Base-by-base conservation (phyloP, 2,329 filamentous ascomycete genomes). In the Hymenoscyphus fraxineus region DNA sequence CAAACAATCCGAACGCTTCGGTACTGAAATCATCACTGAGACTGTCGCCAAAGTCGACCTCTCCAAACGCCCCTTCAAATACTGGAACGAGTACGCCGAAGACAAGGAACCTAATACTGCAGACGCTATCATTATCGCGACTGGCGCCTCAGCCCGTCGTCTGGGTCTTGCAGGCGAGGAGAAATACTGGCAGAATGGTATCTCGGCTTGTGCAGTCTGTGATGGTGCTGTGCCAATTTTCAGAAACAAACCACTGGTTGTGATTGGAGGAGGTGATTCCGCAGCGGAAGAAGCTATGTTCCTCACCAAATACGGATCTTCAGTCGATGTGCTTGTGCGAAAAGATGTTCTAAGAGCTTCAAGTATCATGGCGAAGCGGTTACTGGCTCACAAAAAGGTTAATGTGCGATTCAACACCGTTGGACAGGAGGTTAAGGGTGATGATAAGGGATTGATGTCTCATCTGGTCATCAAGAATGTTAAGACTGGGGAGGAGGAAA, bases 261-360 rank as follows among this genome's bases (percentile, higher is more conserved):
- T 99, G 59, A 97, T 99, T 69, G 95, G 95, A 68, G 96, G 95
- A 68, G 95, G 95, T 74, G 95, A 99, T 80, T 96, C 92, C 16
- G 95, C 95, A 19, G 95, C 96, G 35, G 96, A 99, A 80, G 95
- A 99, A 85, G 93, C 93, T 64, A 89, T 97, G 73, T 99, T 97
- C 82, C 81, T 99, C 72, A 97, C 95, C 67, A 99, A 98, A 84
- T 99, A 98, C 81, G 95, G 90, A 69, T 92, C 88, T 79, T 92
- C 95, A 77, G 94, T 99, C 67, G 96, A 91, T 22, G 95, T 99
- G 6, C 85, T 99, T 41, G 96, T 99, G 65, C 88, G 95, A 70
- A 89, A 86, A 73, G 93, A 96, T 76, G 86, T 89, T 77, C 85
- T 99, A 69, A 87, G 95, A 66, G 95, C 95, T 56, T 92, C 88